Evolutionary conservation across 1,284 basidiomycete genomes (phyloP).

Genomic region (Cryptococcus sp.): DNA sequence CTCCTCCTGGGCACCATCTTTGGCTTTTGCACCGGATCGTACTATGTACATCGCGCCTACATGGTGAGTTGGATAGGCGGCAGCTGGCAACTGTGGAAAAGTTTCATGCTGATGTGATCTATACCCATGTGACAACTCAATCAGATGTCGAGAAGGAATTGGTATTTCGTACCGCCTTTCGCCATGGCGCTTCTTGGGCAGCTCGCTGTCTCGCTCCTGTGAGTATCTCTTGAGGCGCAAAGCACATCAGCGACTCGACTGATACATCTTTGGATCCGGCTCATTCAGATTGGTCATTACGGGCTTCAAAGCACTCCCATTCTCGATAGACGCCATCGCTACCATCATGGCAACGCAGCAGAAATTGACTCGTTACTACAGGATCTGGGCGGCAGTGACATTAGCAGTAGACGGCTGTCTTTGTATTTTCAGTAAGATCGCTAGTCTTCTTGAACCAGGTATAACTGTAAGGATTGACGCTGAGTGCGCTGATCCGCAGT

Average conservation of each 20-base stretch:
- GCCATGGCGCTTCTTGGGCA: conserved; percentile 5
- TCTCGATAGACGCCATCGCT: not conserved
- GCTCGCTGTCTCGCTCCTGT: conserved; percentile 9
- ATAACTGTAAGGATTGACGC: no score
- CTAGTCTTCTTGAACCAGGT: not conserved
- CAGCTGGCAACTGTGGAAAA: not conserved
- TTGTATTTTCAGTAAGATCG: conserved; percentile 9
- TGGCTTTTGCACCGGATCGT: conserved; percentile 5
- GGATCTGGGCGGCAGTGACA: conserved; percentile 12
- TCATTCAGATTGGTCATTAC: not conserved
- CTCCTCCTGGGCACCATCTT: conserved; percentile 5
- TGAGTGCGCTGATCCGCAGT: not conserved
- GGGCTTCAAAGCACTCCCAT: conserved; percentile 2
- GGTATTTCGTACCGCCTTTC: conserved; percentile 13
- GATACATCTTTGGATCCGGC: not conserved
- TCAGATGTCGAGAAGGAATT: conserved; percentile 10
- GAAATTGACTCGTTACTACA: conserved; percentile 2
- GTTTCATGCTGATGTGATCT: not conserved
- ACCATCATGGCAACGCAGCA: conserved; percentile 1
- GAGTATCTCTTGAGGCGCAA: not conserved
- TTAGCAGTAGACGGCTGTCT: conserved; percentile 10
- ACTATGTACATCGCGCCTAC: conserved; percentile 1
- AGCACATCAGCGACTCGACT: not conserved
- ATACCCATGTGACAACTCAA: not conserved
- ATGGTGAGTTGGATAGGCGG: not conserved